phyloP scores from a whole-genome alignment of 331 rosid species.

The Prunus yedoensis region DNA sequence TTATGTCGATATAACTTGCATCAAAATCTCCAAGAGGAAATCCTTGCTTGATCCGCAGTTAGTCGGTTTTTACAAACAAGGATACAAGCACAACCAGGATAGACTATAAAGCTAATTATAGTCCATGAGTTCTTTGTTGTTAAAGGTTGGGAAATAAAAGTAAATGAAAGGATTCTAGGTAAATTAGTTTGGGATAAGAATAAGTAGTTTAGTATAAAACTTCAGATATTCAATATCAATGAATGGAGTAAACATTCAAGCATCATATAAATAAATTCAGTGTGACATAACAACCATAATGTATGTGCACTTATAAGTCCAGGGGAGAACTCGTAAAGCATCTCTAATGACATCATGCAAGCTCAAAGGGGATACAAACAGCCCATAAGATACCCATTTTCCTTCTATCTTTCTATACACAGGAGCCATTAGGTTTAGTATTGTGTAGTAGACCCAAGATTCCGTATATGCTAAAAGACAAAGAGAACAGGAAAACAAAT shows the following conservation, averaged over 20 bases:
- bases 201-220: neutral
- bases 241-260: neutral
- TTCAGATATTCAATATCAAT: neutral
- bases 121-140: neutral
- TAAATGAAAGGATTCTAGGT: neutral
- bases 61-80: no score
- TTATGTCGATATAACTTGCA: neutral
- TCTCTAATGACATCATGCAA: neutral
- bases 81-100: neutral
- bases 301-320: neutral
- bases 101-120: neutral
- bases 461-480: neutral
- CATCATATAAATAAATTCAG: neutral
- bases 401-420: neutral
- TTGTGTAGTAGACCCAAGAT: neutral
- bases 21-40: neutral
- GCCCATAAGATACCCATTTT: neutral
- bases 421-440: neutral
- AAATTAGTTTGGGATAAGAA: neutral
- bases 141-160: neutral
- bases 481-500: neutral
- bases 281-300: neutral
- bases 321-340: neutral
- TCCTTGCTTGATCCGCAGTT: constrained; percentile 5
- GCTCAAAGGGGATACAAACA: neutral